Conservation (phyloP, 2,329 filamentous ascomycete genomes). For the Alternaria atra region DNA sequence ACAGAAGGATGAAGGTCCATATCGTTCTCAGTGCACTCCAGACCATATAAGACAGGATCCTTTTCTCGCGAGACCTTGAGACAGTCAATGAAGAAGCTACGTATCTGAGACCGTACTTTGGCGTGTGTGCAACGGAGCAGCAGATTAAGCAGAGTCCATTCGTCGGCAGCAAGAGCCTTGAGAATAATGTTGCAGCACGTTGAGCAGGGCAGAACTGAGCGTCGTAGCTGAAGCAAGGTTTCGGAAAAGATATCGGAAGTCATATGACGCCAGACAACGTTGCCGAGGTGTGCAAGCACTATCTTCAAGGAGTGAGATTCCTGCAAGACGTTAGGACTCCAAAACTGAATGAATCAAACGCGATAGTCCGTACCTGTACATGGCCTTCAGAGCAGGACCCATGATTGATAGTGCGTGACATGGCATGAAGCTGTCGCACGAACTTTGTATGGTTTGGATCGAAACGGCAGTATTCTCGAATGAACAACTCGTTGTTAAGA, state of each 20-base stretch:
- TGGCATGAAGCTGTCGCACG: conserved; percentile 68
- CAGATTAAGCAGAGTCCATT: conserved; percentile 69
- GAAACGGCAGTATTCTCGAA: conserved; percentile 81
- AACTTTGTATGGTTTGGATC: conserved; percentile 76
- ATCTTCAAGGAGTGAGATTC: conserved; percentile 64
- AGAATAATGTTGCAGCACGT: conserved; percentile 68
- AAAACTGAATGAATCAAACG: not conserved
- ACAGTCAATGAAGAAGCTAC: conserved; percentile 43
- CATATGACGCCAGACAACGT: conserved; percentile 76
- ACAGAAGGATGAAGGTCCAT: conserved; percentile 29
- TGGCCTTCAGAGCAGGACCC: conserved; percentile 61
- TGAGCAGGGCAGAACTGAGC: conserved; percentile 60
- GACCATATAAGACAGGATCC: conserved; percentile 39
- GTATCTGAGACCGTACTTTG: conserved; percentile 41
- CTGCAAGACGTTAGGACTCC: conserved; percentile 30
- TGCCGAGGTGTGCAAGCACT: conserved; percentile 73
- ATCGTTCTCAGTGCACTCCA: conserved; percentile 40
- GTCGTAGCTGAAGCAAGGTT: conserved; percentile 63
- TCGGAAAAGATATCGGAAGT: conserved; percentile 70
- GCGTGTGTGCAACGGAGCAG: conserved; percentile 53
- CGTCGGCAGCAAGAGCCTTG: conserved; percentile 67
- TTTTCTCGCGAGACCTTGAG: conserved; percentile 45
- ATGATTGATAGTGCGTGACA: conserved; percentile 61
- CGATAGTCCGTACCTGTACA: conserved; percentile 23
- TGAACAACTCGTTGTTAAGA: conserved; percentile 74